Conservation (phyloP, 2,329 filamentous ascomycete genomes). For the Lachnellula willkommii region DNA sequence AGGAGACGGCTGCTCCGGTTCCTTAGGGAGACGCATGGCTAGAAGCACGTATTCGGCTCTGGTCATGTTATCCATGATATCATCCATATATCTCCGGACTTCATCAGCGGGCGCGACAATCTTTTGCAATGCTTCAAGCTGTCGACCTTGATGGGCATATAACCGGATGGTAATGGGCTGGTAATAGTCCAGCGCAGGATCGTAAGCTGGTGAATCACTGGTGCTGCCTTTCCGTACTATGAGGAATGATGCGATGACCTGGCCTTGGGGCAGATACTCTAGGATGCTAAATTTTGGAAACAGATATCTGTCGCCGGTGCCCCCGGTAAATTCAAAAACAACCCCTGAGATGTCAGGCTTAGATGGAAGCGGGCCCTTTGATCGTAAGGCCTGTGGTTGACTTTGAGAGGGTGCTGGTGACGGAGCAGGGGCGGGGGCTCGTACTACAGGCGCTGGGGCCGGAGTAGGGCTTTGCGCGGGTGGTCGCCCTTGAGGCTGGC, state of each 20-base stretch:
- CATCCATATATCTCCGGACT: constrained; percentile 62
- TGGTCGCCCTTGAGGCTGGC: constrained; percentile 15
- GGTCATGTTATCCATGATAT: constrained; percentile 64
- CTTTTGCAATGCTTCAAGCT: constrained; percentile 55
- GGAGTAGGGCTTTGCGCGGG: constrained; percentile 13
- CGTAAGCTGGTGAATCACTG: constrained; percentile 56
- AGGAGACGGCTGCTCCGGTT: constrained; percentile 13
- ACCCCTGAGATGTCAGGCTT: constrained; percentile 61
- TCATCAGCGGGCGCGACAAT: constrained; percentile 60
- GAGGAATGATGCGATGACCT: constrained; percentile 69
- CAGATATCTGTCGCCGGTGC: constrained; percentile 67
- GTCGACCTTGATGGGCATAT: constrained; percentile 47
- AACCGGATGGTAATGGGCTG: constrained; percentile 66
- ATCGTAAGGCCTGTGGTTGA: constrained; percentile 51
- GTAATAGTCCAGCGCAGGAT: constrained; percentile 64
- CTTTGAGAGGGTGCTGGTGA: constrained; percentile 22
- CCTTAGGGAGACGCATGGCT: constrained; percentile 58
- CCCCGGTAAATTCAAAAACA: constrained; percentile 62
- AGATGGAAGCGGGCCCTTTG: constrained; percentile 52
- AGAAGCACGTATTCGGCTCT: constrained; percentile 62
- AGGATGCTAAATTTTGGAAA: constrained; percentile 76
- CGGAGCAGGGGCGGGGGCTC: constrained; percentile 6
- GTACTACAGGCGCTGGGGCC: constrained; percentile 20
- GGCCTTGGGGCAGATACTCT: constrained; percentile 57
- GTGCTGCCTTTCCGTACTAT: constrained; percentile 67